phyloP scores from a whole-genome alignment of 1,284 basidiomycete genomes.

The Moesziomyces sp. region DNA sequence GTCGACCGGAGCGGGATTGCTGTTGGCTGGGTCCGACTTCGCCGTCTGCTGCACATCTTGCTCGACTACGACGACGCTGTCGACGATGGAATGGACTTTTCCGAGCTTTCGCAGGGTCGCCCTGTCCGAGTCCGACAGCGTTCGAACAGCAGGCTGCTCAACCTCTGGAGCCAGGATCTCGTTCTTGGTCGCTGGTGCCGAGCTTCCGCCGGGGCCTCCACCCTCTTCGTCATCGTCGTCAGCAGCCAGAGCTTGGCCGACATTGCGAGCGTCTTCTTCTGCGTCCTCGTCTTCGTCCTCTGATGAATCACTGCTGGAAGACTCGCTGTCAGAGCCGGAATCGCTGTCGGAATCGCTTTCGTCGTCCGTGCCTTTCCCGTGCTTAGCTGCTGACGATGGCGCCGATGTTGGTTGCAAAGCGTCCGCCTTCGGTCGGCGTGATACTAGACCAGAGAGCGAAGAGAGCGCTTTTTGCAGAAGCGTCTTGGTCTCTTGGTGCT shows the following conservation, averaged over 20 bases:
- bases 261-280: conserved; percentile 3
- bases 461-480: conserved; percentile 37
- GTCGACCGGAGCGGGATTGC: conserved; percentile 36
- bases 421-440: conserved; percentile 20
- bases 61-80: conserved; percentile 61
- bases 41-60: conserved; percentile 49
- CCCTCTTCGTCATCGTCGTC: conserved; percentile 51
- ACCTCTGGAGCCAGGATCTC: conserved; percentile 52
- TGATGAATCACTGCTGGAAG: conserved; percentile 30
- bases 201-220: conserved; percentile 11
- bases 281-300: conserved; percentile 27
- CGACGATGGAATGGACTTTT: conserved; percentile 60
- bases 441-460: conserved; percentile 36
- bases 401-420: conserved; percentile 1
- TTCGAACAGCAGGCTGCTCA: conserved; percentile 32
- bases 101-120: conserved; percentile 50
- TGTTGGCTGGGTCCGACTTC: background rate
- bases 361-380: conserved; percentile 1
- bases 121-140: conserved; percentile 38
- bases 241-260: conserved; percentile 5
- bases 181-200: conserved; percentile 56
- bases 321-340: conserved; percentile 20
- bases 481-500: conserved; percentile 37
- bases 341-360: conserved; percentile 13
- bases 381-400: background rate